A percentile compares a stretch with the other conserved stretches of the same genome.
These are phyloP conservation scores for Drechslerella coelobrocha DNA, from an alignment of 2,329 filamentous ascomycete genomes.

Conservation along the genomic window DNA sequence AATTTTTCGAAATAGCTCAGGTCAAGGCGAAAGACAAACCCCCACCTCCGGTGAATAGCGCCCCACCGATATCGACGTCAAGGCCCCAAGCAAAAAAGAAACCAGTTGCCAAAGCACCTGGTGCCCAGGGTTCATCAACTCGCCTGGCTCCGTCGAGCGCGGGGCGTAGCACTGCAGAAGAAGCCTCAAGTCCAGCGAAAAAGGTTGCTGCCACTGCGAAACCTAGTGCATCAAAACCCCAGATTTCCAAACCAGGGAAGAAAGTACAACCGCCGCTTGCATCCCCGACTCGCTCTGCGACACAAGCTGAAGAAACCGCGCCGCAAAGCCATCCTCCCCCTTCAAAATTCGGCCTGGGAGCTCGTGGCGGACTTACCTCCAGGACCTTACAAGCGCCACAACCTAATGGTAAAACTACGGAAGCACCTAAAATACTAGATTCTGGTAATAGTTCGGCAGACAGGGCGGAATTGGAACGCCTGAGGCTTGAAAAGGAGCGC, in stretches of 20 bases:
- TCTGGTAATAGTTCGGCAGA: slow-evolving; percentile 79
- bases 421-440: slow-evolving; percentile 61
- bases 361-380: slow-evolving; percentile 75
- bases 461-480: slow-evolving; percentile 87
- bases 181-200: slow-evolving; percentile 57
- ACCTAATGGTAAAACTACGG: slow-evolving; percentile 60
- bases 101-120: slow-evolving; percentile 63
- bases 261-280: slow-evolving; percentile 64
- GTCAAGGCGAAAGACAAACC: slow-evolving; percentile 89
- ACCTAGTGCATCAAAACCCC: slow-evolving; percentile 59
- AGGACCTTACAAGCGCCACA: slow-evolving; percentile 72
- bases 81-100: slow-evolving; percentile 59
- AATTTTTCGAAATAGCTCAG: slow-evolving; percentile 81
- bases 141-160: slow-evolving; percentile 57
- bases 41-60: slow-evolving; percentile 66
- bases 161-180: slow-evolving; percentile 61
- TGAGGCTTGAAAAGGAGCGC: slow-evolving; percentile 81
- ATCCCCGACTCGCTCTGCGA: slow-evolving; percentile 62
- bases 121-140: slow-evolving; percentile 61
- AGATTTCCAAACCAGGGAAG: slow-evolving; percentile 26
- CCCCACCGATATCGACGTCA: slow-evolving; percentile 60
- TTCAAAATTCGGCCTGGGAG: slow-evolving; percentile 70
- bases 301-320: slow-evolving; percentile 66
- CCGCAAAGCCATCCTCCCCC: slow-evolving; percentile 61
- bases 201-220: slow-evolving; percentile 61